phyloP scores from a whole-genome alignment of 2,329 filamentous ascomycete species.

The Aureobasidium pullulans region DNA sequence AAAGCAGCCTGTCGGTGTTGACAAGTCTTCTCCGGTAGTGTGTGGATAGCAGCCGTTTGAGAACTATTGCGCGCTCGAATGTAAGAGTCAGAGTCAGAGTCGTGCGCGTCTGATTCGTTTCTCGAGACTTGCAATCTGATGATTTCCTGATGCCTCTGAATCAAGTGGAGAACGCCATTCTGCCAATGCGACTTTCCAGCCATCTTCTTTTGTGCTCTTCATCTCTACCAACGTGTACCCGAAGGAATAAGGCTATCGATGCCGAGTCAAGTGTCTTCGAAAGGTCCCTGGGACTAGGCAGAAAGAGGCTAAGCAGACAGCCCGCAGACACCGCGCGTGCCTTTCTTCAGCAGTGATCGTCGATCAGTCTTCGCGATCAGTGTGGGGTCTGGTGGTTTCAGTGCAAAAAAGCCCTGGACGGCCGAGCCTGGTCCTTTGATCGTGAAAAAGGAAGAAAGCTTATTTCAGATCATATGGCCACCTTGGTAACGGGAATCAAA shows the following conservation, averaged over 20 bases:
- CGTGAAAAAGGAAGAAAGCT: background rate
- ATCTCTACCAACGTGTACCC: background rate
- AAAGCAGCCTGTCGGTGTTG: background rate
- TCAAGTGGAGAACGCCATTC: background rate
- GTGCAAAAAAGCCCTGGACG: background rate
- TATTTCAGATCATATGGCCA: background rate
- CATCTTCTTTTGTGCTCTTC: background rate
- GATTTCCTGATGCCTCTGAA: background rate
- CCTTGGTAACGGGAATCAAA: background rate
- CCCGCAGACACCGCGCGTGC: background rate
- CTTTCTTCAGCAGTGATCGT: background rate
- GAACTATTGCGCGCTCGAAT: background rate
- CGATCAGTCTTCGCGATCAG: background rate
- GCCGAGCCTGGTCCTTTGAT: background rate
- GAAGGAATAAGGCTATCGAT: background rate
- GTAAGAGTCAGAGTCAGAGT: background rate
- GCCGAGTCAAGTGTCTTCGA: slow-evolving; percentile 1
- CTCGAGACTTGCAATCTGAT: background rate
- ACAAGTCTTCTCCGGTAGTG: background rate
- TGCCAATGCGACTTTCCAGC: background rate
- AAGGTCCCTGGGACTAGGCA: slow-evolving; percentile 7
- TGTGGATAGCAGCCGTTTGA: background rate
- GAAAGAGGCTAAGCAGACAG: background rate
- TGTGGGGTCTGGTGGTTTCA: background rate
- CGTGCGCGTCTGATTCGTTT: background rate